These are phyloP conservation scores for Talaromyces sp. DNA, from an alignment of 2,329 filamentous ascomycete genomes.

Conservation along the genomic window DNA sequence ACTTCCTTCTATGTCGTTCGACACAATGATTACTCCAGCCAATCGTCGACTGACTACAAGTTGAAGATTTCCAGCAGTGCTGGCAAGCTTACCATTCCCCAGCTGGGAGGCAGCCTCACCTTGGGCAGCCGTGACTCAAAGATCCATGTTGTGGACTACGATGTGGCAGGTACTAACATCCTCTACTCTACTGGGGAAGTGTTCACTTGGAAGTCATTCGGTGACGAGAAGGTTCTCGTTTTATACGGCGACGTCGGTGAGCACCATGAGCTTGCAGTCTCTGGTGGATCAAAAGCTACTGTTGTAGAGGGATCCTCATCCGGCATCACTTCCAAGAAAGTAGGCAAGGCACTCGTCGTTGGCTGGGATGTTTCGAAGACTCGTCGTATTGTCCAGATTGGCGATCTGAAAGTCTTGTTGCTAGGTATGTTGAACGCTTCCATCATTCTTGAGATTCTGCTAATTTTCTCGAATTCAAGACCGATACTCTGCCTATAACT, in stretches of 20 bases:
- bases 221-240: slow-evolving; percentile 53
- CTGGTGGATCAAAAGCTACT: slow-evolving; percentile 27
- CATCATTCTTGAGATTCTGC: no score
- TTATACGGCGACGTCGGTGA: slow-evolving; percentile 45
- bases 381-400: slow-evolving; percentile 44
- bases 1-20: slow-evolving; percentile 63
- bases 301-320: slow-evolving; percentile 38
- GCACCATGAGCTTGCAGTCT: slow-evolving; percentile 46
- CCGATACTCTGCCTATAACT: slow-evolving; percentile 51
- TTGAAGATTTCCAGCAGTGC: slow-evolving; percentile 57
- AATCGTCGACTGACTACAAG: slow-evolving; percentile 62
- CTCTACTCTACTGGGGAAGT: slow-evolving; percentile 50
- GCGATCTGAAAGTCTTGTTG: slow-evolving; percentile 58
- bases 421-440: slow-evolving; percentile 41
- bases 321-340: slow-evolving; percentile 32
- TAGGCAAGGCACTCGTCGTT: slow-evolving; percentile 33
- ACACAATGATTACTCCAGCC: slow-evolving; percentile 66
- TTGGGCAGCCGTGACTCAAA: slow-evolving; percentile 49
- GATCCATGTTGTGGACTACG: slow-evolving; percentile 47
- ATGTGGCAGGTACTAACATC: slow-evolving; percentile 43
- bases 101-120: slow-evolving; percentile 42
- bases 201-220: slow-evolving; percentile 61
- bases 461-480: slow-evolving; percentile 42
- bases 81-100: slow-evolving; percentile 44
- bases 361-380: slow-evolving; percentile 60